Base-by-base conservation (phyloP, 2,329 filamentous ascomycete genomes). In the Drechslera avenae region DNA sequence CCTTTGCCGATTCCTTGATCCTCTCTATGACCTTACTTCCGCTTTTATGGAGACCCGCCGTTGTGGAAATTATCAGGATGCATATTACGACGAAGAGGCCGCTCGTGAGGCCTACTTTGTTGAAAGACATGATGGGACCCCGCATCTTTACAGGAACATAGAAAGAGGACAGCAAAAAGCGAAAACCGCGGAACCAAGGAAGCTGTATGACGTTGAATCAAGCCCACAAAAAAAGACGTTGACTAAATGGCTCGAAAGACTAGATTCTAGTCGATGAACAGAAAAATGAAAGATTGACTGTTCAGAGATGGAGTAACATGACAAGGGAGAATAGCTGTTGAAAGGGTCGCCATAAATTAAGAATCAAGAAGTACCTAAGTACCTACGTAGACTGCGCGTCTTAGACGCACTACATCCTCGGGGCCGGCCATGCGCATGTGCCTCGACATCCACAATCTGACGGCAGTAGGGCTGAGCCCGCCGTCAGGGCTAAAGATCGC, bases 1-100 rank as follows among this genome's bases (percentile, higher is more conserved):
- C 46, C n/a, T 51, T 55, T 9, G 54, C 54, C 13, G 49, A 46
- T 10, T 60, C 57, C 28, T 57, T 60, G 16, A 57, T 36, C 34
- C 47, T 51, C 31, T 52, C 51, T 9, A 60, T 39, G 1, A 56
- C 49, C 5, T 39, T 40, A n/a, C 41, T 47, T 33, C 54, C 44
- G 14, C 34, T 39, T 34, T 48, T 34, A 21, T 46, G 48, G 4
- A 60, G 40, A 16, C 49, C 54, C 8, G 45, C n/a, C 17, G 54
- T 52, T 7, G 52, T 45, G 6, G 51, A 57, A 19, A 53, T 42
- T 12, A 60, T 41, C 9, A 56, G 47, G 6, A 57, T 26, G n/a
- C 36, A 57, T 44, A 57, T 28, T n/a, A 54, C 34, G 8, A 57
- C 30, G 21, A 57, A 39, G 5, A 40, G 39, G 7, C 46, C 48